Base-by-base conservation (phyloP, 1,284 basidiomycete genomes). In the Malassezia sympodialis region DNA sequence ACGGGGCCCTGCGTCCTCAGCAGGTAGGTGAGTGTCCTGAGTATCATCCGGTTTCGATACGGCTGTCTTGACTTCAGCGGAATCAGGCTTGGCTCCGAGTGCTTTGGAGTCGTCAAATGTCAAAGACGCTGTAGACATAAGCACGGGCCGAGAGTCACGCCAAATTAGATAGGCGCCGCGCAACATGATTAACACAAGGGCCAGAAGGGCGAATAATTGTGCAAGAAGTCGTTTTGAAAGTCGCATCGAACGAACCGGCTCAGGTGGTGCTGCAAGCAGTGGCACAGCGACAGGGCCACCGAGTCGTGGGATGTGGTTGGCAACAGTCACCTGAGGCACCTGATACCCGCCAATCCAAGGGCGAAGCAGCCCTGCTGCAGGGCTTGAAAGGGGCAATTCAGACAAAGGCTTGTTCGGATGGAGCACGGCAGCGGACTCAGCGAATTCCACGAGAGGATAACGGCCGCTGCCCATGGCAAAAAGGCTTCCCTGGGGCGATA, bases 391-490 rank as follows among this genome's bases (percentile, higher is more conserved):
- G 1, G 30, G 47, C 46, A n/a, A 24, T 24, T 39, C 23, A 4
- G 24, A 21, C 17, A 39, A 2, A 6, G 32, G 14, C 31, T 31
- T 49, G n/a, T 34, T 14, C 17, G 19, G 19, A 15, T 39, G 31
- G 10, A 49, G 46, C 3, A 45, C 49, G 6, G 51, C 37, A 8
- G 53, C 58, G 10, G 43, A 60, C 12, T 43, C 46, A 6, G 61
- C 46, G n/a, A 69, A 60, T 12, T 60, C 62, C 11, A 66, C 65
- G 7, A 73, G 53, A 6, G 69, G 69, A 53, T 62, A 66, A 17
- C 57, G 56, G 27, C 53, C 45, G 11, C 59, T 53, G 47, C 69
- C 63, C 60, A 72, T 64, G 5, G 69, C 69, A 35, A 62, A 72
- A 10, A 72, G 53, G 30, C 60, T 62, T 44, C 66, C 67, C 6